Evolutionary conservation across 1,284 basidiomycete genomes (phyloP).

Genomic region (Phylloporus sp.): DNA sequence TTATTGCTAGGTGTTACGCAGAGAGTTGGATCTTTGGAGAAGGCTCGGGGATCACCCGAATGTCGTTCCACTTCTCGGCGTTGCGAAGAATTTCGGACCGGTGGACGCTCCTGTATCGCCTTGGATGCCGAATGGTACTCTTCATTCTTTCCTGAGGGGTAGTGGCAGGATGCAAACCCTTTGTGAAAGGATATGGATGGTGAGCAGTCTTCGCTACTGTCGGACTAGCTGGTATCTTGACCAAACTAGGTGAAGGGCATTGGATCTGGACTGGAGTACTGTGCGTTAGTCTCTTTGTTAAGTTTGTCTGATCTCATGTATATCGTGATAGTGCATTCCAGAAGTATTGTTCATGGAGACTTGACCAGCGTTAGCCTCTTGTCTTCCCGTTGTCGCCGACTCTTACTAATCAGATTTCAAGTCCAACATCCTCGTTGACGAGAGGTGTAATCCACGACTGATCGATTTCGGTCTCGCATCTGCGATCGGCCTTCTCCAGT

Average conservation of each 20-base stretch:
- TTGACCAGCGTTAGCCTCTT: too few relatives aligned
- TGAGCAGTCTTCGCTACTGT: neutral
- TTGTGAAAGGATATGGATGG: slow-evolving; percentile 3
- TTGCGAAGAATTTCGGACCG: slow-evolving; percentile 9
- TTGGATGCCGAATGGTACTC: slow-evolving; percentile 9
- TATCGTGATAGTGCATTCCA: too few relatives aligned
- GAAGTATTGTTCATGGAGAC: too few relatives aligned
- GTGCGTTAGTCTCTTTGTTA: neutral
- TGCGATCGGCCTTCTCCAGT: slow-evolving; percentile 6
- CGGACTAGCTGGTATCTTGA: neutral
- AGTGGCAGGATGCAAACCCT: neutral
- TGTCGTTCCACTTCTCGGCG: slow-evolving; percentile 9
- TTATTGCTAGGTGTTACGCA: slow-evolving; percentile 2
- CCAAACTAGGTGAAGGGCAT: neutral
- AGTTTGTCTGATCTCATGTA: neutral
- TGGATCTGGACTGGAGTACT: slow-evolving; percentile 3
- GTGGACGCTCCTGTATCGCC: slow-evolving; percentile 7
- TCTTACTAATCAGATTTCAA: too few relatives aligned
- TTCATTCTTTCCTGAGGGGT: slow-evolving; percentile 4
- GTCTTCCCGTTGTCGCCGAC: too few relatives aligned
- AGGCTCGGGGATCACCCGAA: slow-evolving; percentile 10
- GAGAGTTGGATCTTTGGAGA: slow-evolving; percentile 10
- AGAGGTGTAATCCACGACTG: slow-evolving; percentile 3
- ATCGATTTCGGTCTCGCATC: slow-evolving; percentile 13
- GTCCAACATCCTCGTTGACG: slow-evolving; percentile 10